Conservation (phyloP, 768 basidiomycete genomes). For the Pulveroboletus frians region DNA sequence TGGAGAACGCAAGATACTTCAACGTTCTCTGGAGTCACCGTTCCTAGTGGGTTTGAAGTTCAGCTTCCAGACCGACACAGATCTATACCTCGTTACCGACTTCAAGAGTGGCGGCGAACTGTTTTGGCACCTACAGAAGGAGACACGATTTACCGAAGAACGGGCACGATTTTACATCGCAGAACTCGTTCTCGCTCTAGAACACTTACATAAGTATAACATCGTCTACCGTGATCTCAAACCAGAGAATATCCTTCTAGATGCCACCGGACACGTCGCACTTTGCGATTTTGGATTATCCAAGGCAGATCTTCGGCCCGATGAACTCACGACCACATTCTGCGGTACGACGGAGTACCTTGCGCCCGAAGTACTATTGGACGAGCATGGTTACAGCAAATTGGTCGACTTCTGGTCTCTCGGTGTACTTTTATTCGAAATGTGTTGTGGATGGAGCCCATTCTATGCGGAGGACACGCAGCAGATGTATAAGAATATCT, state of each 20-base stretch:
- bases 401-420: conserved; percentile 98
- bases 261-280: conserved; percentile 97
- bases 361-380: conserved; percentile 96
- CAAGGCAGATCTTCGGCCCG: conserved; percentile 88
- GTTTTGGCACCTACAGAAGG: conserved; percentile 97
- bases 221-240: conserved; percentile 96
- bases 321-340: conserved; percentile 98
- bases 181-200: conserved; percentile 89
- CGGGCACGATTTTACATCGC: conserved; percentile 95
- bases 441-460: conserved; percentile 99
- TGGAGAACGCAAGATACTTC: conserved; percentile 97
- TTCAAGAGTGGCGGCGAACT: conserved; percentile 98
- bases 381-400: conserved; percentile 97
- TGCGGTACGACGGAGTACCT: conserved; percentile 99
- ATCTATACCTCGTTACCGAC: conserved; percentile 95
- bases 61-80: conserved; percentile 92
- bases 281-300: conserved; percentile 98
- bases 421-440: conserved; percentile 95
- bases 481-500: conserved; percentile 99
- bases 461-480: conserved; percentile 99
- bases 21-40: conserved; percentile 86
- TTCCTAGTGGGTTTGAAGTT: conserved; percentile 99
- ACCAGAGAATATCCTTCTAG: conserved; percentile 96
- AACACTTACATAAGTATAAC: conserved; percentile 96
- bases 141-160: conserved; percentile 90